Conservation (phyloP, 257 asterid genomes). For the Nicotiana attenuata region DNA sequence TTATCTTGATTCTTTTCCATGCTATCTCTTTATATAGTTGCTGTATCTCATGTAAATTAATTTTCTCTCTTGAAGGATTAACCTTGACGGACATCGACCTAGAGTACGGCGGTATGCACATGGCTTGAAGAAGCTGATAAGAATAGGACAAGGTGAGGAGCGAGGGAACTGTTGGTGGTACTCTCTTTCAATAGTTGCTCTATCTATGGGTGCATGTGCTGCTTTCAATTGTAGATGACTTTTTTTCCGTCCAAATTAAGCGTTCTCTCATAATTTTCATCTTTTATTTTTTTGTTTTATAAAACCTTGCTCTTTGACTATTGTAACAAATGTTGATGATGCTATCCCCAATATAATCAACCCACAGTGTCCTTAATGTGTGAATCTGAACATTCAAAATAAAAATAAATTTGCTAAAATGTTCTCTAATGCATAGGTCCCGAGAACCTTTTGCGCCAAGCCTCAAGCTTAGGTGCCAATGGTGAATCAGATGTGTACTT, state of each 20-base stretch:
- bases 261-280: too few relatives aligned
- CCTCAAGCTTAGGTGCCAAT: slow-evolving; percentile 48
- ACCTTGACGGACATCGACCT: slow-evolving; percentile 90
- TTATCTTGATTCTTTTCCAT: slow-evolving; percentile 11
- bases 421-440: slow-evolving; percentile 57
- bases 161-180: neutral
- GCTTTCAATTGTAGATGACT: too few relatives aligned
- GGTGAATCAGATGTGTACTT: slow-evolving; percentile 38
- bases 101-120: slow-evolving; percentile 83
- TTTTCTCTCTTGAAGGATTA: slow-evolving; percentile 53
- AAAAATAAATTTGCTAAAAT: neutral
- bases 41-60: slow-evolving; percentile 10
- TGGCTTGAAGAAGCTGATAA: slow-evolving; percentile 72
- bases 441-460: slow-evolving; percentile 71
- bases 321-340: neutral
- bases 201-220: too few relatives aligned
- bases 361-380: neutral
- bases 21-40: slow-evolving; percentile 11
- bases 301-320: neutral
- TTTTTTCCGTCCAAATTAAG: too few relatives aligned
- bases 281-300: neutral
- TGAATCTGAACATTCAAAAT: neutral
- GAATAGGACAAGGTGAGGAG: slow-evolving; percentile 89
- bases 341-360: neutral
- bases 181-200: too few relatives aligned